Evolutionary conservation across 306 rosid genomes (phyloP).

Genomic region (Acacia crassicarpa): DNA sequence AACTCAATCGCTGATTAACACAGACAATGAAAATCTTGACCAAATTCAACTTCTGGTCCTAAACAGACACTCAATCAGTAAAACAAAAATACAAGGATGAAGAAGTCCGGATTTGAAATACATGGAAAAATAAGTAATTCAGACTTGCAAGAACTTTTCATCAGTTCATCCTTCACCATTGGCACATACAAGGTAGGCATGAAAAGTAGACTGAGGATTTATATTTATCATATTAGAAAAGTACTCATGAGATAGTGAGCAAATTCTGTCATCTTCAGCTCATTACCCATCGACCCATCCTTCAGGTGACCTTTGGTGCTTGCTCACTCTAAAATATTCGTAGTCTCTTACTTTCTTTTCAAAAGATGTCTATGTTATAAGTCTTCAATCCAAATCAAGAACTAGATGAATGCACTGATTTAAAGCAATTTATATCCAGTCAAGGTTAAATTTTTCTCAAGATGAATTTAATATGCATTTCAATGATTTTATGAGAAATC

Average conservation of each 20-base stretch:
- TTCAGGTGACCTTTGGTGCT: not conserved
- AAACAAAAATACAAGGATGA: not conserved
- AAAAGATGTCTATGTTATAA: slow-evolving; percentile 4
- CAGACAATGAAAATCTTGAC: not conserved
- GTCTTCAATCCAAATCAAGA: slow-evolving; percentile 16
- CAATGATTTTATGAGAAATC: slow-evolving; percentile 31
- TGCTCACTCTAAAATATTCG: not conserved
- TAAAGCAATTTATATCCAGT: slow-evolving; percentile 4
- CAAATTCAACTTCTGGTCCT: not conserved
- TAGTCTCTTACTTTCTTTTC: not conserved
- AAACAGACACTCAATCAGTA: not conserved
- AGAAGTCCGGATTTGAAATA: not conserved
- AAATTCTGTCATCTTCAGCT: slow-evolving; percentile 2
- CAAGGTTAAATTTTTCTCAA: not conserved
- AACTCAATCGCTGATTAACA: not conserved
- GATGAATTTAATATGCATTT: slow-evolving; percentile 12
- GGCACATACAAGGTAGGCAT: not conserved
- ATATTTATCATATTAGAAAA: not conserved
- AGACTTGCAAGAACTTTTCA: slow-evolving; percentile 1
- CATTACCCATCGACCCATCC: slow-evolving; percentile 3
- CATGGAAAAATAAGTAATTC: not conserved
- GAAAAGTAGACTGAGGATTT: slow-evolving; percentile 1
- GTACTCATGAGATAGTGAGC: not conserved
- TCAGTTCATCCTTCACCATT: not conserved
- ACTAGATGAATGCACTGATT: slow-evolving; percentile 8